phyloP scores from a whole-genome alignment of 2,329 filamentous ascomycete species.

The Cadophora gregata region DNA sequence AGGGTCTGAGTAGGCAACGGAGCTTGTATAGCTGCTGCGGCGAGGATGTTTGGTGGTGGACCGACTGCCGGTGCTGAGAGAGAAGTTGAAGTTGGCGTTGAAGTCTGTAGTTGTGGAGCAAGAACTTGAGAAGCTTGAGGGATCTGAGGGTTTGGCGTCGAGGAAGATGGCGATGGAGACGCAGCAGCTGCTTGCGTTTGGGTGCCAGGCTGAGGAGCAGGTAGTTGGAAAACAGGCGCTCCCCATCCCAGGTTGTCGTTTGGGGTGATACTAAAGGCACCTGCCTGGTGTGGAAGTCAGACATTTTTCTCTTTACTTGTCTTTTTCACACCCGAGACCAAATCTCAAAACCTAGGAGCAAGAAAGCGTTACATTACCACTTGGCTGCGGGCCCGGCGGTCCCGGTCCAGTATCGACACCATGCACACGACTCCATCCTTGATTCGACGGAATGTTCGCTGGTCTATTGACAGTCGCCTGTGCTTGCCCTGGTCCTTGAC shows the following conservation, averaged over 20 bases:
- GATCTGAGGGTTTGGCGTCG: no score
- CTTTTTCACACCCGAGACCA: no score
- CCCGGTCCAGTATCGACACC: constrained; percentile 16
- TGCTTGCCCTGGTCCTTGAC: no score
- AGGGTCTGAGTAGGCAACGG: background rate
- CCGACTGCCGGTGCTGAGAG: background rate
- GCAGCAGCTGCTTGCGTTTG: no score
- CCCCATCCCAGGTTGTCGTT: background rate
- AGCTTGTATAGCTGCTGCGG: background rate
- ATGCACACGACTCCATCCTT: constrained; percentile 21
- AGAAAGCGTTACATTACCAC: constrained; percentile 14
- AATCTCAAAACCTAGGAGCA: background rate
- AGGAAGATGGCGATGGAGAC: background rate
- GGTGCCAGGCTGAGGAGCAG: background rate
- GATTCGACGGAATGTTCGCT: background rate
- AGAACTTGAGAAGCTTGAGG: background rate
- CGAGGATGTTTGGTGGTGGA: background rate
- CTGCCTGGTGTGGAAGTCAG: no score
- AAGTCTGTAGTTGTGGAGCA: background rate
- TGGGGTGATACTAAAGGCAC: background rate
- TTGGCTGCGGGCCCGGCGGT: constrained; percentile 12
- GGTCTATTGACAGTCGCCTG: background rate
- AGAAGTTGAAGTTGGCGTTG: background rate
- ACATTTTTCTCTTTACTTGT: no score
- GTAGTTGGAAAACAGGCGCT: background rate